phyloP scores from a whole-genome alignment of 1,139 yeast species.

The Yarrowia galli region DNA sequence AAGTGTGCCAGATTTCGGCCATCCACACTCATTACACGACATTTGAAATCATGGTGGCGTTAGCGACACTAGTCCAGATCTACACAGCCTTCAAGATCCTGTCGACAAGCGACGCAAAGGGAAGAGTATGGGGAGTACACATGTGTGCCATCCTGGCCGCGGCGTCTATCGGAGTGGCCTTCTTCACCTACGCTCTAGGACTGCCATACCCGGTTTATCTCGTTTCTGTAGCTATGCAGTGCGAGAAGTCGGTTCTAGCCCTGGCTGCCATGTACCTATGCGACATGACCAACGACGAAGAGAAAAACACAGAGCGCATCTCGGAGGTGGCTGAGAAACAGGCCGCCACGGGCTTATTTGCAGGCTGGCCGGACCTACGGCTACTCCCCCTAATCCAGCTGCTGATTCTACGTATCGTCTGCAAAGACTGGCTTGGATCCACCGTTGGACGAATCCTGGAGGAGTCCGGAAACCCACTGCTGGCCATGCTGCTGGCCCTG shows the following conservation, averaged over 20 bases:
- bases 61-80: slow-evolving; percentile 25
- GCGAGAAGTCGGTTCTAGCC: slow-evolving; percentile 17
- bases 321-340: slow-evolving; percentile 2
- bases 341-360: neutral
- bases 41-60: slow-evolving; percentile 14
- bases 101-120: slow-evolving; percentile 6
- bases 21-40: slow-evolving; percentile 25
- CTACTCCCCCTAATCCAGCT: slow-evolving; percentile 15
- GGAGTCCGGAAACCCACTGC: slow-evolving; percentile 7
- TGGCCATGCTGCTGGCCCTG: slow-evolving; percentile 30
- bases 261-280: slow-evolving; percentile 25
- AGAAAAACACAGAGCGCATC: slow-evolving; percentile 3
- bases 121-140: slow-evolving; percentile 15
- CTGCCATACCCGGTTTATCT: slow-evolving; percentile 25
- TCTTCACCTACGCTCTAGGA: neutral
- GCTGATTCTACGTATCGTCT: slow-evolving; percentile 14
- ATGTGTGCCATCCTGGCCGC: slow-evolving; percentile 3
- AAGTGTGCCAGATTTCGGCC: slow-evolving; percentile 36
- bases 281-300: slow-evolving; percentile 25
- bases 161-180: neutral
- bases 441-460: slow-evolving; percentile 20
- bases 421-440: slow-evolving; percentile 29
- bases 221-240: slow-evolving; percentile 17
- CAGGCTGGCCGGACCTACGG: slow-evolving; percentile 6
- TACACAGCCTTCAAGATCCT: slow-evolving; percentile 24